A percentile compares a stretch with the other conserved stretches of the same genome.
These are phyloP conservation scores for Ramalina peruviana DNA, from an alignment of 495 filamentous ascomycete species.

Conservation along the genomic window DNA sequence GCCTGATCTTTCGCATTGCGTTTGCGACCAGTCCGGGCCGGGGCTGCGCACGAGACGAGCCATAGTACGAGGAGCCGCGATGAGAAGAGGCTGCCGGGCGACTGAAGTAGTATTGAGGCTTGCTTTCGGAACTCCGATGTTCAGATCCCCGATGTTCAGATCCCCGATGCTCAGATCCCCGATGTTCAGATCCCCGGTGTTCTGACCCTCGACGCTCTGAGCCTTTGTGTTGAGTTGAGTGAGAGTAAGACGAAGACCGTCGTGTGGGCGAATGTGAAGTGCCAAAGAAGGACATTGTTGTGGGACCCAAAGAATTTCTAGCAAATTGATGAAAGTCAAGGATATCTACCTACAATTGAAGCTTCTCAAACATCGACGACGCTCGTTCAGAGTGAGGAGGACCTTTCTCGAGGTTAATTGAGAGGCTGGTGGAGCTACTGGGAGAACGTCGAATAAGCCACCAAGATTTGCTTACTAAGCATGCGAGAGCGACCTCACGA, in stretches of 20 bases:
- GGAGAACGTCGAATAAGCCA: no score
- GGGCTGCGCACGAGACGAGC: slow-evolving; percentile 46
- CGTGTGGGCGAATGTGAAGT: slow-evolving; percentile 13
- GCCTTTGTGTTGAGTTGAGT: slow-evolving; percentile 27
- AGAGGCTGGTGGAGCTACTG: no score
- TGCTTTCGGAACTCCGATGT: slow-evolving; percentile 18
- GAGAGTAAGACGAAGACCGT: slow-evolving; percentile 27
- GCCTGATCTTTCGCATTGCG: slow-evolving; percentile 54
- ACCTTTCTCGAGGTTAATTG: no score
- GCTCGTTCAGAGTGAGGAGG: no score
- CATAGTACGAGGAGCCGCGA: slow-evolving; percentile 48
- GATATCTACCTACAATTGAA: no score
- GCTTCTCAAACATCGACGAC: no score
- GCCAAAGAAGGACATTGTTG: slow-evolving; percentile 14
- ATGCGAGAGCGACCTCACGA: no score
- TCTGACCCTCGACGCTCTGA: slow-evolving; percentile 21
- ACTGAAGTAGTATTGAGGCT: slow-evolving; percentile 30
- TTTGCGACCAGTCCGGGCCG: slow-evolving; percentile 62
- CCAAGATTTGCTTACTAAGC: no score
- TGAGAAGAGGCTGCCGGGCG: slow-evolving; percentile 26
- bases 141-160: slow-evolving; percentile 1
- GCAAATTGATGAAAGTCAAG: no score
- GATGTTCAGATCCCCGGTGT: not conserved
- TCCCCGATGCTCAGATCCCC: slow-evolving; percentile 20
- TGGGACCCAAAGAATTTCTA: no score